Conservation (phyloP, 2,329 filamentous ascomycete species). For the Arthrobotrys pseudoclavata region DNA sequence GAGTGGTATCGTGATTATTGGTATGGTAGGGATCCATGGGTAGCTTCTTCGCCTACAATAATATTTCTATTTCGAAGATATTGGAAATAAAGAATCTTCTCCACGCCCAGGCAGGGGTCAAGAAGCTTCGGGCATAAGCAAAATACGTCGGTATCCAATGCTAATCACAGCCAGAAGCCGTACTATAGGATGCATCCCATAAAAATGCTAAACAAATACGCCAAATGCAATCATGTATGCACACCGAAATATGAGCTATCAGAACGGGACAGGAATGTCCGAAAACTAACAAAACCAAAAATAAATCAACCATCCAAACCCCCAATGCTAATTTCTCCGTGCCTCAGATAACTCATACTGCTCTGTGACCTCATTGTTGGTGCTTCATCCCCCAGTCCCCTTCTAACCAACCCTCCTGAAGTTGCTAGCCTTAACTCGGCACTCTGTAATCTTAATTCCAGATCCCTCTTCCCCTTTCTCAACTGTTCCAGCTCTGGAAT, state of each 20-base stretch:
- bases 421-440: conserved; percentile 50
- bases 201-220: conserved; percentile 43
- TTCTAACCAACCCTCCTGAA: conserved; percentile 40
- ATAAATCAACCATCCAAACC: conserved; percentile 34
- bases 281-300: conserved; percentile 12
- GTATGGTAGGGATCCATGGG: neutral
- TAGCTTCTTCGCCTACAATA: neutral
- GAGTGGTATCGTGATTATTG: neutral
- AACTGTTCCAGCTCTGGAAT: conserved; percentile 41
- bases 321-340: conserved; percentile 51
- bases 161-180: neutral
- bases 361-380: conserved; percentile 43
- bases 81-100: neutral
- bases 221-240: conserved; percentile 22
- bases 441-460: conserved; percentile 42
- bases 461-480: conserved; percentile 42
- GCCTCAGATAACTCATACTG: conserved; percentile 50
- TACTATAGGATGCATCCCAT: conserved; percentile 25
- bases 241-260: conserved; percentile 3
- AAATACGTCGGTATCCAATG: neutral
- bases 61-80: neutral
- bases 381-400: conserved; percentile 6
- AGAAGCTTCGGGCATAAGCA: neutral
- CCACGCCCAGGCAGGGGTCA: neutral
- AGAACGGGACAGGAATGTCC: neutral